Base-by-base conservation (phyloP, 2,329 filamentous ascomycete species). In the Sporothrix protearum region DNA sequence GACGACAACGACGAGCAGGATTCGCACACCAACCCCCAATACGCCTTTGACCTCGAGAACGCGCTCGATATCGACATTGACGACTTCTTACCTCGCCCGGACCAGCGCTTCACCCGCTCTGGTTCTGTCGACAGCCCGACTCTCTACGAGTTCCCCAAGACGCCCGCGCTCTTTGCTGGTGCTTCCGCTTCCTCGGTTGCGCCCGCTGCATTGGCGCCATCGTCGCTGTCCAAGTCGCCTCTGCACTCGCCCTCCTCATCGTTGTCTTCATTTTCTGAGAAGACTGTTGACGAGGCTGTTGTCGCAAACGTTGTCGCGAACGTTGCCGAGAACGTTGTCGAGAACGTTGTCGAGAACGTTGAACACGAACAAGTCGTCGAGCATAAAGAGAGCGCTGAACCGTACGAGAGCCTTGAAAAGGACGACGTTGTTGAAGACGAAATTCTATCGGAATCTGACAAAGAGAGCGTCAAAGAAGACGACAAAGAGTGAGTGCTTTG, bases 61-160 rank as follows among this genome's bases (percentile, higher is more conserved):
- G 70, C 61, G 16, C 66, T 67, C 19, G 66, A 64, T 10, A 28
- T 51, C 3, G 69, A 72, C 51, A 76, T 81, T 57, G 76, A 79
- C 71, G 77, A 79, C 80, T 49, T 80, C 76, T 80, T 85, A 28
- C 81, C 82, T 55, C 82, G 82, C 73, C 85, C 86, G n/a, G 84
- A 85, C 64, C 82, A 84, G 73, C 80, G 86, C 67, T 87, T 86
- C 77, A 82, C 83, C n/a, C 83, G 87, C 73, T 84, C 85, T 42
- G 85, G 80, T 75, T 85, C 86, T 16, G 78, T 88, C 70, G 87
- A 89, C 78, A 89, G 87, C 77, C 87, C 87, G 73, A 89, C 86
- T 42, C 80, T 89, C 66, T 89, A 89, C 84, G 86, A 88, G 76
- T 88, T 87, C 76, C 84, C 85, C 68, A 61, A 59, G 55, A 47